A percentile compares a stretch with the other conserved stretches of the same genome.
phyloP scores from a whole-genome alignment of 192 early-diverging fungal genomes.

The Coemansia furcata region DNA sequence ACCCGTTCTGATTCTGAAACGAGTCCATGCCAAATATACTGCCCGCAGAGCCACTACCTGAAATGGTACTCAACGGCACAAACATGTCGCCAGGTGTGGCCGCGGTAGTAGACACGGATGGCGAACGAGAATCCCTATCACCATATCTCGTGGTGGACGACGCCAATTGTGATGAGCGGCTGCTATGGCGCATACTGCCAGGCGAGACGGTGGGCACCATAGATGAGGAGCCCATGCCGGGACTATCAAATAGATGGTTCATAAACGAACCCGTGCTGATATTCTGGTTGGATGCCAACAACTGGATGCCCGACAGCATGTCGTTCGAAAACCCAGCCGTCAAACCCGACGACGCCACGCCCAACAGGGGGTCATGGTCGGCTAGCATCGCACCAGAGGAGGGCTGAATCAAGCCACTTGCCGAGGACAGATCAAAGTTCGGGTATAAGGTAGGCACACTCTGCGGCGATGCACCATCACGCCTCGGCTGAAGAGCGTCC shows the following conservation, averaged over 20 bases:
- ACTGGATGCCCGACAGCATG: constrained; percentile 36
- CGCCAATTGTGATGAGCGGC: not conserved
- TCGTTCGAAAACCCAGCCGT: constrained; percentile 22
- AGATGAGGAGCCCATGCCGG: not conserved
- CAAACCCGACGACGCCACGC: constrained; percentile 9
- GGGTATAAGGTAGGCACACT: constrained; percentile 33
- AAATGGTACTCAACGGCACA: constrained; percentile 27
- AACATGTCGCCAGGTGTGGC: constrained; percentile 43
- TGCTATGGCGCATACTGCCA: not conserved
- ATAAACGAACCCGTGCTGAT: constrained; percentile 48
- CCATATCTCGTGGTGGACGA: not conserved
- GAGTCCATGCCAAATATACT: constrained; percentile 26
- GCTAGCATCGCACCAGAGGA: not conserved
- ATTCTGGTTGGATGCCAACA: constrained; percentile 48
- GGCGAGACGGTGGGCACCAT: constrained; percentile 15
- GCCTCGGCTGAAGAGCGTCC: constrained; percentile 12
- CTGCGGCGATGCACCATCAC: constrained; percentile 23
- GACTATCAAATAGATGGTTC: constrained; percentile 24
- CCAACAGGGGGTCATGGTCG: constrained; percentile 14
- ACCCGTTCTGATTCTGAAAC: constrained; percentile 25
- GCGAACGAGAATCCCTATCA: constrained; percentile 10
- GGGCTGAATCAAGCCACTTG: not conserved
- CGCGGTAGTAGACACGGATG: not conserved
- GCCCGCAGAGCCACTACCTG: not conserved
- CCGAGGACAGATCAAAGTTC: constrained; percentile 7